phyloP scores from a whole-genome alignment of 2,329 filamentous ascomycete genomes.

The Dothiorella sarmentorum region DNA sequence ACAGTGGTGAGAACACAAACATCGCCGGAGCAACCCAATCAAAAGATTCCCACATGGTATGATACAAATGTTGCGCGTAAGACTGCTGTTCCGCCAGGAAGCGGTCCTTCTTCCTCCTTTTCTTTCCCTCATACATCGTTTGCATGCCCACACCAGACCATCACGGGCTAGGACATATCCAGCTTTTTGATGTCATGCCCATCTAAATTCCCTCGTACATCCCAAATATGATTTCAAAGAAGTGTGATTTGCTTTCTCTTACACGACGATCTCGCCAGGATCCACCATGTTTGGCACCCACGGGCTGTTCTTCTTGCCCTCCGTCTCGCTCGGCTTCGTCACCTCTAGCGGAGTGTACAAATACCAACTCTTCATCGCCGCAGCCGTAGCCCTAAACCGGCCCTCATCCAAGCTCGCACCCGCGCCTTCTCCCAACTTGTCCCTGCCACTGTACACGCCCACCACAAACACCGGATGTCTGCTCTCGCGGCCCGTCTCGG shows the following conservation, averaged over 20 bases:
- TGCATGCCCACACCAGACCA: not conserved
- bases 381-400: slow-evolving; percentile 74
- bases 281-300: slow-evolving; percentile 58
- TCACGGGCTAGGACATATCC: not conserved
- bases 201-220: not conserved
- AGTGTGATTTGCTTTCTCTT: slow-evolving; percentile 19
- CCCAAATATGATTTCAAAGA: slow-evolving; percentile 10
- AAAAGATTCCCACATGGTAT: slow-evolving; percentile 6
- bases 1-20: not conserved
- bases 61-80: not conserved
- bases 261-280: slow-evolving; percentile 54
- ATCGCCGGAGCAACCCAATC: not conserved
- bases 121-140: slow-evolving; percentile 4
- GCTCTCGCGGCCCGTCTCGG: slow-evolving; percentile 83
- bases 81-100: not conserved
- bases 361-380: slow-evolving; percentile 91
- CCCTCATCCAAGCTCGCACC: slow-evolving; percentile 76
- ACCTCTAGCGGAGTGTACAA: slow-evolving; percentile 73
- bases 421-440: slow-evolving; percentile 89
- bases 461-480: slow-evolving; percentile 89
- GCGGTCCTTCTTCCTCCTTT: not conserved
- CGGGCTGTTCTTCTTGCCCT: slow-evolving; percentile 33
- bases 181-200: not conserved
- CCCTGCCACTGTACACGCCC: slow-evolving; percentile 84
- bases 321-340: slow-evolving; percentile 50